phyloP scores from a whole-genome alignment of 202 grass and related monocot species.

The Dendrocalamus latiflorus region DNA sequence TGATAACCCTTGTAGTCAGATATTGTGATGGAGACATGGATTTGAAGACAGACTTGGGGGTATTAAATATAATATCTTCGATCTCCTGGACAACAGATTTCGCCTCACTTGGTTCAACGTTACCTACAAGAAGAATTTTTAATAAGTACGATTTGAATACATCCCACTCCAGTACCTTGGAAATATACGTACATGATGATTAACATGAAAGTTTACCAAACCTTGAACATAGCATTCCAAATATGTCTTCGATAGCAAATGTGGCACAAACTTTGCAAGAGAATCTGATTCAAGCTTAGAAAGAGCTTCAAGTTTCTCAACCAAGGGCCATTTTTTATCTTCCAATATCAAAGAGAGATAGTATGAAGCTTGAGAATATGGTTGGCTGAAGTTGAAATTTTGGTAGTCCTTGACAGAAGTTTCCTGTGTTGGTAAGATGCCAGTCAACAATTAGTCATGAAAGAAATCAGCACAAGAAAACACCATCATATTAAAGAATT shows the following conservation, averaged over 20 bases:
- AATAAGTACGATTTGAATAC: conserved; percentile 9
- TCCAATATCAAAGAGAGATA: conserved; percentile 73
- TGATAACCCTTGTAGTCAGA: conserved; percentile 56
- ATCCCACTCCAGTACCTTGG: not conserved
- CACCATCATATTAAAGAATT: not conserved
- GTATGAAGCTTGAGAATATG: conserved; percentile 62
- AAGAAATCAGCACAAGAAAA: conserved; percentile 10
- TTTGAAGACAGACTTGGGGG: conserved; percentile 57
- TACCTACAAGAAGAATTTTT: conserved; percentile 45
- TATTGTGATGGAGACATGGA: conserved; percentile 79
- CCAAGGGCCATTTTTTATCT: conserved; percentile 54
- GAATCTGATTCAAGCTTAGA: conserved; percentile 55
- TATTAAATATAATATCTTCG: conserved; percentile 68
- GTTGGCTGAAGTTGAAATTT: conserved; percentile 80
- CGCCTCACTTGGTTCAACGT: conserved; percentile 79
- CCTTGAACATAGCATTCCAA: conserved; percentile 85
- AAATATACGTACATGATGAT: conserved; percentile 14
- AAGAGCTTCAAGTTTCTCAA: conserved; percentile 72
- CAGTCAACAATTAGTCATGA: conserved; percentile 16
- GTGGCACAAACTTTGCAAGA: conserved; percentile 55
- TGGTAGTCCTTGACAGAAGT: conserved; percentile 65
- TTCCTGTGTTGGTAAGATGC: conserved; percentile 59
- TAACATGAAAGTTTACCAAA: conserved; percentile 22
- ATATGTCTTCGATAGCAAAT: conserved; percentile 66
- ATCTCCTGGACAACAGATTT: conserved; percentile 61